Base-by-base conservation (phyloP, 805 yeast genomes). In the Yamadazyma insecticola region DNA sequence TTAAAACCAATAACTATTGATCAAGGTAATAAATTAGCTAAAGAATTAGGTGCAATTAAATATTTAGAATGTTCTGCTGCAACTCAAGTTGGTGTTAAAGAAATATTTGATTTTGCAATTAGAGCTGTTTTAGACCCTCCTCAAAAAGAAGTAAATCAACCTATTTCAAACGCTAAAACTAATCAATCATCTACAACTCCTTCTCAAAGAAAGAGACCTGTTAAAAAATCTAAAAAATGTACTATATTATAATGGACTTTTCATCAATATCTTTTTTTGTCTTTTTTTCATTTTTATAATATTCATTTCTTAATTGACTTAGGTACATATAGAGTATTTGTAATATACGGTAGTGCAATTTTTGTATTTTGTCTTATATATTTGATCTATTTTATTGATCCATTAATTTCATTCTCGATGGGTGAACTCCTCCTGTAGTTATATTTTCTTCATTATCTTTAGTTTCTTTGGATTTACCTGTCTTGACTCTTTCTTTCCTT, bases 11-110 rank as follows among this genome's bases (percentile, higher is more conserved):
- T 88, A 22, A 53, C 79, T 8, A 51, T 55, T 22, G 60, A 70
- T 16, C 86, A 85, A 48, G 95, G 90, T 21, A 51, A 55, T 24
- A 70, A 73, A 42, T 59, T 82, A 43, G 88, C 92, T 15, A 70
- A 74, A 44, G 86, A 81, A 24, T 63, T 81, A 29, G 81, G 84
- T 2, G 81, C 92, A 21, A 72, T 80, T 41, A 75, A 73, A 30
- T 87, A 84, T 55, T 63, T 83, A 39, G 96, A 88, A 62, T 87
- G 96, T 57, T 85, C 95, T 4, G 95, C 96, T 6, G 82, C 89
- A 9, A 81, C 90, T 13, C 96, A 87, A 59, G 72, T 70, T 32
- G 96, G 96, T 11, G 87, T 88, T 28, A 82, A 81, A 51, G 82
- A 81, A 34, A 82, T 87, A 5, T 88, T 88, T 46, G 95, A 88